Evolutionary conservation across 306 rosid genomes (phyloP), one percentile per base, ranked within the genome.

Genomic region (Rosa lucieae): DNA sequence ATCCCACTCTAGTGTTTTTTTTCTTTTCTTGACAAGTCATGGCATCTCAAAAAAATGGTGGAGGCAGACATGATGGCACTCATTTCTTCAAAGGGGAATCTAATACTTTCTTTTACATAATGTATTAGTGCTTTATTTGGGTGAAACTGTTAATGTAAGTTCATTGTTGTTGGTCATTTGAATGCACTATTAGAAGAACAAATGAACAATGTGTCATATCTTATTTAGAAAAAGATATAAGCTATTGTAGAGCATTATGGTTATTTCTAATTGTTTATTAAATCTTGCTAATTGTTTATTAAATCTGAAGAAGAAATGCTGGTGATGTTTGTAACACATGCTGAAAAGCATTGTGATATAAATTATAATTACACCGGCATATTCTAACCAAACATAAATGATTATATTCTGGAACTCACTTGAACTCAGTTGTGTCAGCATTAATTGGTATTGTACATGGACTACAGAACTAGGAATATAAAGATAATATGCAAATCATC

Each of bases 161-260:
- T 43, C 78, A 73, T 76, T 62, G 49, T 39, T 74, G 32, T 63
- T 53, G 65, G 47, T 17, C 48, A 3, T 2, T 67, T 67, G 26
- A 32, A 37, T 20, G 51, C 43, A 46, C 53, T 59, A 17, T 67
- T 52, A 51, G 71, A 14, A 80, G 90, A 85, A 88, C 88, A 84
- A 67, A 39, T 39, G 69, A 59, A 59, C 66, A 59, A 84, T 14
- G 69, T 82, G 82, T 89, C 92, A 80, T 77, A 80, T 89, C 89
- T 59, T 29, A 29, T 13, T 58, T 65, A 61, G 67, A 47, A 79
- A 51, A n/a, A 40, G n/a, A 69, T 6, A 32, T 18, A 20, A 72
- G 9, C 61, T 37, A 63, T 37, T 10, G 56, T 51, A 49, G 67
- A 82, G 80, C 12, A 29, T 40, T 47, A 51, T 46, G 74, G 80